Evolutionary conservation across 352 stramenopile species (phyloP), one percentile per base, ranked within the genome.

Genomic region (Phytopythium mirpurense): DNA sequence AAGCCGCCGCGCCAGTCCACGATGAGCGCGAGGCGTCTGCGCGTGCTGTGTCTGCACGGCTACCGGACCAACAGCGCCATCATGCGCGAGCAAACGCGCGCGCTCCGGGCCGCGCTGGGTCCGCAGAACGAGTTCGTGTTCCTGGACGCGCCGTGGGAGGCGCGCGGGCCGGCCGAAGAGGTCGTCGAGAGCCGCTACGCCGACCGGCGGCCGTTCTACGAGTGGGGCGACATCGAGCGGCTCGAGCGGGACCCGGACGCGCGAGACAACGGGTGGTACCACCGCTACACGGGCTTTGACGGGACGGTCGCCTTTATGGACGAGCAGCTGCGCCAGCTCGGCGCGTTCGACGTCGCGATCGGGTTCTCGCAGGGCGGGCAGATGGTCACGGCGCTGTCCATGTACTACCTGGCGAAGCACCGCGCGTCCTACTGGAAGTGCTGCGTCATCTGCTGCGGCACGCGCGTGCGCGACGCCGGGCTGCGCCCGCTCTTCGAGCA

Each of bases 311-410:
- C 57, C 29, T 71, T 72, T 50, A 52, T 87, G 21, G 63, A 85
- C 40, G 56, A 65, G 3, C 60, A 76, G 36, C 32, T 90, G 5
- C 54, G 51, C 23, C 18, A 70, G 15, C 54, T 75, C 35, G 75
- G 74, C 0, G 73, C 74, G 0, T 80, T 84, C 43, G 76, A 90
- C 42, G 67, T 74, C 11, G 67, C 69, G 37, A 10, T 86, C 21
- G 73, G 72, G 6, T 90, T 90, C 47, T 90, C 74, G 14, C 79
- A 90, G 34, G 77, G 79, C 35, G 68, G 55, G 1, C 65, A 78
- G 35, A 56, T 87, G 42, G 51, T 76, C 49, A 79, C 69, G 9
- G 56, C 65, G 10, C 55, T 80, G 40, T 64, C 68, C 16, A 74
- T 76, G 66, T 67, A 62, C 43, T 76, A 65, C 26, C 54, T 71